phyloP scores from a whole-genome alignment of 2,329 filamentous ascomycete species.

The Fonsecaea pugnacius region DNA sequence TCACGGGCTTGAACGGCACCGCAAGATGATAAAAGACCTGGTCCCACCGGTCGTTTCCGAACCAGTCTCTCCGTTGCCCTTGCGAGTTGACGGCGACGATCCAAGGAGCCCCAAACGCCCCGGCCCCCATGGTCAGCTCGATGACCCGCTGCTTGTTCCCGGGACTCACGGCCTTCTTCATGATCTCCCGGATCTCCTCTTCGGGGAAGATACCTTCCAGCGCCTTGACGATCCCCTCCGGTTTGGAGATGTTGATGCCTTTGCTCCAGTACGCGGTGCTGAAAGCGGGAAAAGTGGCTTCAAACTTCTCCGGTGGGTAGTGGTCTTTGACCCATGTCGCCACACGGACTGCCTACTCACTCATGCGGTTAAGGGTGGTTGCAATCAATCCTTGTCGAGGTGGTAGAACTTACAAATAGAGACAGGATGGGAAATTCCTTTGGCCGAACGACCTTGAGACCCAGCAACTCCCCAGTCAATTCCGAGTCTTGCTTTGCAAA shows the following conservation, averaged over 20 bases:
- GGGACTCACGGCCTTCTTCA: slow-evolving; percentile 26
- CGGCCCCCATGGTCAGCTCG: slow-evolving; percentile 28
- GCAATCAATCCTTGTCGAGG: background rate
- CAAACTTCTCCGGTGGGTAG: slow-evolving; percentile 32
- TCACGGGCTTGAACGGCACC: slow-evolving; percentile 25
- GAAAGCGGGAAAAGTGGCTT: slow-evolving; percentile 29
- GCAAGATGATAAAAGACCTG: slow-evolving; percentile 29
- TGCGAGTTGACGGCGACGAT: slow-evolving; percentile 28
- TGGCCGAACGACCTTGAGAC: slow-evolving; percentile 24
- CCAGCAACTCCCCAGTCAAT: slow-evolving; percentile 27
- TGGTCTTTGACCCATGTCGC: slow-evolving; percentile 33
- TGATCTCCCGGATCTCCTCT: slow-evolving; percentile 32
- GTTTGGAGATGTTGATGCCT: slow-evolving; percentile 31
- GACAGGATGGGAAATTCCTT: slow-evolving; percentile 31
- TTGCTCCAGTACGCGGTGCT: slow-evolving; percentile 31
- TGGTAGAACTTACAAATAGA: slow-evolving; percentile 26
- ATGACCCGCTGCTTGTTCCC: slow-evolving; percentile 31
- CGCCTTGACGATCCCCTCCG: slow-evolving; percentile 26
- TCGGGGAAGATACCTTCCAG: slow-evolving; percentile 29
- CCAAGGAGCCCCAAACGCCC: slow-evolving; percentile 32
- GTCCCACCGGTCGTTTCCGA: slow-evolving; percentile 32
- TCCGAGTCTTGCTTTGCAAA: slow-evolving; percentile 26
- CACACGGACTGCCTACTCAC: slow-evolving; percentile 28
- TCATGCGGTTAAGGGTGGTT: background rate
- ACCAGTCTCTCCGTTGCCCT: slow-evolving; percentile 28